Evolutionary conservation across 331 rosid species (phyloP).

Genomic region (Pyrus hybrid): DNA sequence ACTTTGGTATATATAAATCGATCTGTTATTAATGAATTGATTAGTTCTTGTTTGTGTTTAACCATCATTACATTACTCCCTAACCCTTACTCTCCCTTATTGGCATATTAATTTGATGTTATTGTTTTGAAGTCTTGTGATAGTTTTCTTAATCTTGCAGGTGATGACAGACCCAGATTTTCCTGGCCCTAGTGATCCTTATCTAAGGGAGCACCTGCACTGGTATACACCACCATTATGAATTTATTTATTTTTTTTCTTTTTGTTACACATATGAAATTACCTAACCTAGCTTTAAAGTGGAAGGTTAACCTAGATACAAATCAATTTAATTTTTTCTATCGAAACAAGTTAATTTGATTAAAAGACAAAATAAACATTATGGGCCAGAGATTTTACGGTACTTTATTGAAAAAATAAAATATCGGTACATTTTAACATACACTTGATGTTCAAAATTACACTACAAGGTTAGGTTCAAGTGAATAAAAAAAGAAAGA

Average conservation of each 20-base stretch:
- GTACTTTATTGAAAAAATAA: no score
- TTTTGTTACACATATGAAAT: not conserved
- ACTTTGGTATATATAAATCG: constrained; percentile 29
- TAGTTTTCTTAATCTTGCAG: constrained; percentile 3
- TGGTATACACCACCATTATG: constrained; percentile 20
- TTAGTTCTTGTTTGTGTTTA: not conserved
- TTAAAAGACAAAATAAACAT: no score
- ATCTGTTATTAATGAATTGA: not conserved
- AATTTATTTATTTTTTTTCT: no score
- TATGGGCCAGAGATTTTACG: no score
- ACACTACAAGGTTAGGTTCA: no score
- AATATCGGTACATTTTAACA: no score
- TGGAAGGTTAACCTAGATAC: not conserved
- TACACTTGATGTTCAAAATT: no score
- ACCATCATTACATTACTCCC: not conserved
- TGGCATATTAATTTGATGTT: not conserved
- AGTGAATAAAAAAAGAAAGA: no score
- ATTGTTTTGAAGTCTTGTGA: not conserved
- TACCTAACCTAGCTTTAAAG: not conserved
- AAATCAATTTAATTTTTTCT: no score
- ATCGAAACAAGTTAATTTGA: no score
- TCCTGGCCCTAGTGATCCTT: constrained; percentile 66
- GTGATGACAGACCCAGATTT: constrained; percentile 56
- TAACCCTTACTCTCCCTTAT: not conserved
- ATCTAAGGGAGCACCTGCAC: constrained; percentile 52